Conservation (phyloP, 23 red algal species). For the Cyanidium caldarium region DNA sequence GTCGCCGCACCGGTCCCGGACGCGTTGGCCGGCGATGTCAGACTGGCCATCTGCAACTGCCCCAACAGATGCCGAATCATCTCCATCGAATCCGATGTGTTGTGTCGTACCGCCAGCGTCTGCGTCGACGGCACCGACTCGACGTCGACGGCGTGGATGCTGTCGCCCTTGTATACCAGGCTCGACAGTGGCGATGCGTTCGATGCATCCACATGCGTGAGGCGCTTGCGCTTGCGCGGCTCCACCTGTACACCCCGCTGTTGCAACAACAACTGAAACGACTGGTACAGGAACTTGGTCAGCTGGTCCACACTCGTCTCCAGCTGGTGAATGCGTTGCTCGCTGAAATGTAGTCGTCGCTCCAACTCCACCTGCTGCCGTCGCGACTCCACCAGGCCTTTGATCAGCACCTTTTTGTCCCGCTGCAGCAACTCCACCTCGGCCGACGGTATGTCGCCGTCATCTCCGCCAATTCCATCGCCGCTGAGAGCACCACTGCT, state of each 20-base stretch:
- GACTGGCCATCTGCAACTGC: background rate
- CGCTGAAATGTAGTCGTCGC: slow-evolving; percentile 38
- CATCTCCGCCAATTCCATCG: too few relatives aligned
- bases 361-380: slow-evolving; percentile 61
- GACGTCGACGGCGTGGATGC: background rate
- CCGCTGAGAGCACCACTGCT: too few relatives aligned
- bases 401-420: slow-evolving; percentile 69
- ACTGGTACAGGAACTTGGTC: slow-evolving; percentile 53
- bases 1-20: too few relatives aligned
- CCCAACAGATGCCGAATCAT: too few relatives aligned
- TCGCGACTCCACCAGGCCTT: slow-evolving; percentile 71
- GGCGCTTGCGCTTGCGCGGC: slow-evolving; percentile 54
- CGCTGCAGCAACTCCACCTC: slow-evolving; percentile 48
- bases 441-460: too few relatives aligned
- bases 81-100: too few relatives aligned
- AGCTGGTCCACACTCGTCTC: slow-evolving; percentile 59
- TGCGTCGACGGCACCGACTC: background rate
- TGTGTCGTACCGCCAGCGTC: too few relatives aligned
- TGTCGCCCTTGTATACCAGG: background rate
- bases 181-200: too few relatives aligned
- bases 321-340: slow-evolving; percentile 41
- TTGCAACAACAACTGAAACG: slow-evolving; percentile 62
- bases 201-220: slow-evolving; percentile 11
- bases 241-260: slow-evolving; percentile 34
- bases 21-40: too few relatives aligned